Percentiles rank a stretch among this genome's conserved stretches.
Evolutionary conservation across 1,139 yeast genomes (phyloP).

Genomic region (Wickerhamiella infanticola): DNA sequence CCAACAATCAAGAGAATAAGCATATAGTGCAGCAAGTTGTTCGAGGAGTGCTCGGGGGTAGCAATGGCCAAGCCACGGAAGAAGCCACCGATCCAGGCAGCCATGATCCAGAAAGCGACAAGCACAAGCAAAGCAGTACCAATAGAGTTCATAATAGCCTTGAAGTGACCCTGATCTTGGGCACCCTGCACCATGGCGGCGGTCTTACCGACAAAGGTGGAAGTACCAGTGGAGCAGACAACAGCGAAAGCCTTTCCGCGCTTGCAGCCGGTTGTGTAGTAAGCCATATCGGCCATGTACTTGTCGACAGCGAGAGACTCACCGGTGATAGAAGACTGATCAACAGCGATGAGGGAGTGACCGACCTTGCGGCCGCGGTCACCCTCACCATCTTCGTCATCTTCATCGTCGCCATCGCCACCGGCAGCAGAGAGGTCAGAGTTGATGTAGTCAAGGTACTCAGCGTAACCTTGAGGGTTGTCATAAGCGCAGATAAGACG

Average conservation of each 20-base stretch:
- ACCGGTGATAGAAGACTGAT: slow-evolving; percentile 72
- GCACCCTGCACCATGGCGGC: slow-evolving; percentile 72
- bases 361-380: slow-evolving; percentile 34
- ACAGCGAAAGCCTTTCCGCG: slow-evolving; percentile 66
- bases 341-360: slow-evolving; percentile 45
- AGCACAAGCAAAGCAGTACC: slow-evolving; percentile 61
- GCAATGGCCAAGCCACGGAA: slow-evolving; percentile 60
- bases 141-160: slow-evolving; percentile 69
- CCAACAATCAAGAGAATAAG: slow-evolving; percentile 96
- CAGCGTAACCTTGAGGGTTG: slow-evolving; percentile 27
- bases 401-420: slow-evolving; percentile 59
- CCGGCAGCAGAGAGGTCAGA: slow-evolving; percentile 34
- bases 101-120: slow-evolving; percentile 52
- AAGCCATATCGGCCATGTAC: slow-evolving; percentile 51
- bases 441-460: slow-evolving; percentile 26
- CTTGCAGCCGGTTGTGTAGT: slow-evolving; percentile 67
- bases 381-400: slow-evolving; percentile 54
- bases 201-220: slow-evolving; percentile 60
- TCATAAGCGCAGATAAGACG: slow-evolving; percentile 44
- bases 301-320: slow-evolving; percentile 69
- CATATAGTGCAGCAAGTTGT: slow-evolving; percentile 60
- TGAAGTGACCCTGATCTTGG: slow-evolving; percentile 59
- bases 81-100: slow-evolving; percentile 69
- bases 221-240: slow-evolving; percentile 61
- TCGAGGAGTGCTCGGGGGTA: slow-evolving; percentile 27